phyloP scores from a whole-genome alignment of 805 yeast genomes.

The Lachancea kluyveri region DNA sequence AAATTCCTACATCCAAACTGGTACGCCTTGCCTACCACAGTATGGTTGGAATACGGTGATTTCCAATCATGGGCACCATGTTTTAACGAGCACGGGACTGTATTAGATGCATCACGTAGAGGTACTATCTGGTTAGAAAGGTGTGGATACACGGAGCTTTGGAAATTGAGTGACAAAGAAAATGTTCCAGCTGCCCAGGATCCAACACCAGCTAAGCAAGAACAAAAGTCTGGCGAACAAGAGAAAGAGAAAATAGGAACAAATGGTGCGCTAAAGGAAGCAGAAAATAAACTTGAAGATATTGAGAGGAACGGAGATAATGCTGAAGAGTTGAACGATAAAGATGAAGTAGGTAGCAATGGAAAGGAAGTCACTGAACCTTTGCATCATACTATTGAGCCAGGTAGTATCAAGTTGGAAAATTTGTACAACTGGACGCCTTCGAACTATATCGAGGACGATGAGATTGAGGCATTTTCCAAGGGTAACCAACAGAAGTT shows the following conservation, averaged over 20 bases:
- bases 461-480: constrained; percentile 43
- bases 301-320: background rate
- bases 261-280: constrained; percentile 3
- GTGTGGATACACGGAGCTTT: constrained; percentile 40
- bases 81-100: constrained; percentile 51
- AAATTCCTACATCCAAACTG: constrained; percentile 56
- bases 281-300: constrained; percentile 7
- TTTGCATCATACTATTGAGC: constrained; percentile 6
- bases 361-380: constrained; percentile 7
- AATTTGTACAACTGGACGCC: constrained; percentile 47
- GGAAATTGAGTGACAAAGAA: constrained; percentile 3
- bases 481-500: constrained; percentile 37
- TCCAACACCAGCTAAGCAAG: no score
- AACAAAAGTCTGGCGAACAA: constrained; percentile 6
- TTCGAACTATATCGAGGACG: constrained; percentile 41
- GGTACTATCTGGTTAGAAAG: constrained; percentile 50
- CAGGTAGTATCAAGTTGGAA: constrained; percentile 28
- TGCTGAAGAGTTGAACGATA: constrained; percentile 1
- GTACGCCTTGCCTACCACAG: constrained; percentile 57
- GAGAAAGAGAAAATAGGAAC: constrained; percentile 4
- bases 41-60: constrained; percentile 53
- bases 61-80: constrained; percentile 59
- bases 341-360: constrained; percentile 3
- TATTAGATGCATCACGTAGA: constrained; percentile 44
- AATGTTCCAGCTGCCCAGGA: no score